Evolutionary conservation across 345 rosid species (phyloP), one percentile per base, ranked within the genome.

Genomic region (Acer negundo): DNA sequence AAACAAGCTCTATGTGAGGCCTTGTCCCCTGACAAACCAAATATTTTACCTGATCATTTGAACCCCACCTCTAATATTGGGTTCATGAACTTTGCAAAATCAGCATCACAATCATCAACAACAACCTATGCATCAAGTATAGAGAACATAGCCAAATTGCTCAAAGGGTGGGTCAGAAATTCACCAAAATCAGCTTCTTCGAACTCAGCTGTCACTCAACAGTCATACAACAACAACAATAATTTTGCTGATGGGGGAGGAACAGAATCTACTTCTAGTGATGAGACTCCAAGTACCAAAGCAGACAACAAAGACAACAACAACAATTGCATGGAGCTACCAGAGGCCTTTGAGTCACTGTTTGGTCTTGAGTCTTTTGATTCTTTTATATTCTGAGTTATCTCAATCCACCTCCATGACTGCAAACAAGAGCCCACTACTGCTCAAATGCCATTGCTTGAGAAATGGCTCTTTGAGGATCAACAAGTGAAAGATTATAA

Each of bases 381-480:
- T 31, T 83, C 87, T 40, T n/a, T 75, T 90, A 44, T 79, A 81
- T 76, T 84, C 91, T 28, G 86, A 82, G 75, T 79, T 85, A 38
- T 87, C 92, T 38, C 81, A 83, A 72, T 73, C 86, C 4, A 65
- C 55, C 55, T 38, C 20, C 44, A 83, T 74, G 93, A 87, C 59
- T 80, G 81, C 78, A 89, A 85, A 75, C 86, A 85, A 64, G 86
- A 77, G 75, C 70, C 67, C 59, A 66, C 47, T 47, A 66, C 55
- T 47, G 73, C 56, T 35, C 87, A 85, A 78, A 75, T 82, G 74
- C 86, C 92, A 24, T 71, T 87, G 87, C 84, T 93, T 67, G 97
- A 93, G 82, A 87, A 90, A 68, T 93, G 95, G 93, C 86, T 89
- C 20, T 82, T 86, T 75, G 94, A 92, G 65, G 97, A 90, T 62